These are phyloP conservation scores for Hermanozyma aechmeae DNA, from an alignment of 805 yeast genomes.

Conservation along the genomic window DNA sequence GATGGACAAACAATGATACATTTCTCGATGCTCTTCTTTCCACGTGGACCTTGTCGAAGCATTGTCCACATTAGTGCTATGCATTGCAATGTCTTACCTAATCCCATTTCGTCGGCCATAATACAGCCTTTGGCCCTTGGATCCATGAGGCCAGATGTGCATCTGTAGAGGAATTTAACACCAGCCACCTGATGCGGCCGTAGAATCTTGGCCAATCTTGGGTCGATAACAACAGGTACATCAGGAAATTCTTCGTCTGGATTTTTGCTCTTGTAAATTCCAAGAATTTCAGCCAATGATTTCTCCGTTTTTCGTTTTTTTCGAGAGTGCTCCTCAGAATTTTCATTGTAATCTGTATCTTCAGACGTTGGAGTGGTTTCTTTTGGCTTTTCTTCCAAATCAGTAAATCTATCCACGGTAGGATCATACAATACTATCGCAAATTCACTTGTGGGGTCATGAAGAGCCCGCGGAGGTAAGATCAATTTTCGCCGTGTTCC, in stretches of 20 bases:
- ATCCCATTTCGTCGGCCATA: slow-evolving; percentile 98
- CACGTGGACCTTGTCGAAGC: slow-evolving; percentile 80
- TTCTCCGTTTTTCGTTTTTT: slow-evolving; percentile 43
- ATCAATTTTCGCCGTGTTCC: slow-evolving; percentile 69
- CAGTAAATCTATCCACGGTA: slow-evolving; percentile 59
- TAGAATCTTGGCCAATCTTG: slow-evolving; percentile 68
- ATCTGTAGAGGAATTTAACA: slow-evolving; percentile 79
- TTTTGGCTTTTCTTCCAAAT: slow-evolving; percentile 13
- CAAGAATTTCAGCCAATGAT: slow-evolving; percentile 72
- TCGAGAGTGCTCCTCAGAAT: slow-evolving; percentile 9
- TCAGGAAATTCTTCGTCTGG: slow-evolving; percentile 54
- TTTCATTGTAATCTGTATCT: slow-evolving; percentile 6
- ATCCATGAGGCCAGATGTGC: slow-evolving; percentile 82
- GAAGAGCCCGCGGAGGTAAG: slow-evolving; percentile 83
- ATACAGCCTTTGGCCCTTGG: slow-evolving; percentile 88
- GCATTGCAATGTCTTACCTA: slow-evolving; percentile 88
- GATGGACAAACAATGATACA: slow-evolving; percentile 94
- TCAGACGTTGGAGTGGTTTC: slow-evolving; percentile 7
- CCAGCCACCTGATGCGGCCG: slow-evolving; percentile 98
- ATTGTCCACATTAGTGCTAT: slow-evolving; percentile 88
- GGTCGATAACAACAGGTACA: slow-evolving; percentile 95
- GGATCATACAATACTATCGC: slow-evolving; percentile 96
- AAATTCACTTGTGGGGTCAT: slow-evolving; percentile 87
- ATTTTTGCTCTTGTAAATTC: slow-evolving; percentile 48
- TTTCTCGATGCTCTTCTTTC: slow-evolving; percentile 74